A percentile compares a stretch with the other conserved stretches of the same genome.
Evolutionary conservation across 169 alveolate species (phyloP).

Genomic region (Eimeria acervulina): DNA sequence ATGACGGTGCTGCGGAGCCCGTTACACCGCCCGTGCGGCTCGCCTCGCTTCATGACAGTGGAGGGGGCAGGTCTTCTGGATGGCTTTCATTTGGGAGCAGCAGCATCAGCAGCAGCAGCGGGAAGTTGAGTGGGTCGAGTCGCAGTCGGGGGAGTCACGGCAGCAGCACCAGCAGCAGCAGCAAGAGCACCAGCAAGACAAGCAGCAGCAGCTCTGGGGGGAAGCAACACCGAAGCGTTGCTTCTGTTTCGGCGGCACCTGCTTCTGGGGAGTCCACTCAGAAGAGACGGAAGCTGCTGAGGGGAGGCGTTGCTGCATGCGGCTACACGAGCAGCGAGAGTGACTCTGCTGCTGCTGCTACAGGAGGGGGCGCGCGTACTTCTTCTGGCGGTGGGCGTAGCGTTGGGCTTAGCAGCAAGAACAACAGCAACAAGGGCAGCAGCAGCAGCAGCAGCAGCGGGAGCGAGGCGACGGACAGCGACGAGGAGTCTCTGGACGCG

Average conservation of each 20-base stretch:
- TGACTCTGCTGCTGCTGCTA: slow-evolving; percentile 15
- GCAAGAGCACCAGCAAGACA: slow-evolving; percentile 37
- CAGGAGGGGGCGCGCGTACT: background rate
- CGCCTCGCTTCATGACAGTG: slow-evolving; percentile 43
- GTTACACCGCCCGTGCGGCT: slow-evolving; percentile 16
- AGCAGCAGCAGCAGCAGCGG: slow-evolving; percentile 53
- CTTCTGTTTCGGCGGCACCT: background rate
- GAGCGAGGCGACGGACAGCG: slow-evolving; percentile 55
- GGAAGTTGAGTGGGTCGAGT: slow-evolving; percentile 24
- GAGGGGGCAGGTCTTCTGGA: slow-evolving; percentile 21
- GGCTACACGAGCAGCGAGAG: slow-evolving; percentile 23
- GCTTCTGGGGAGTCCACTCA: background rate
- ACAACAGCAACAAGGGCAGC: slow-evolving; percentile 1
- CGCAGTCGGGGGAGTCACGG: slow-evolving; percentile 10
- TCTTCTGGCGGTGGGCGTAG: slow-evolving; percentile 26
- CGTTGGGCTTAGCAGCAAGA: slow-evolving; percentile 9
- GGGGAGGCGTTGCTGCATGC: background rate
- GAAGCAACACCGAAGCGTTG: background rate
- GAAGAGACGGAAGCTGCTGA: slow-evolving; percentile 37
- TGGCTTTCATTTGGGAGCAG: slow-evolving; percentile 53
- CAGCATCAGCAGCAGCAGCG: slow-evolving; percentile 38
- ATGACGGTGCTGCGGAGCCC: background rate
- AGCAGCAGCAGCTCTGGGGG: background rate
- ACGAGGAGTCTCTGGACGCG: slow-evolving; percentile 78
- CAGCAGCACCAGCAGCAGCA: slow-evolving; percentile 28